Percentiles rank a stretch among this genome's conserved stretches.
Conservation (phyloP, 495 filamentous ascomycete genomes). For the Penicillium coprophilum region DNA sequence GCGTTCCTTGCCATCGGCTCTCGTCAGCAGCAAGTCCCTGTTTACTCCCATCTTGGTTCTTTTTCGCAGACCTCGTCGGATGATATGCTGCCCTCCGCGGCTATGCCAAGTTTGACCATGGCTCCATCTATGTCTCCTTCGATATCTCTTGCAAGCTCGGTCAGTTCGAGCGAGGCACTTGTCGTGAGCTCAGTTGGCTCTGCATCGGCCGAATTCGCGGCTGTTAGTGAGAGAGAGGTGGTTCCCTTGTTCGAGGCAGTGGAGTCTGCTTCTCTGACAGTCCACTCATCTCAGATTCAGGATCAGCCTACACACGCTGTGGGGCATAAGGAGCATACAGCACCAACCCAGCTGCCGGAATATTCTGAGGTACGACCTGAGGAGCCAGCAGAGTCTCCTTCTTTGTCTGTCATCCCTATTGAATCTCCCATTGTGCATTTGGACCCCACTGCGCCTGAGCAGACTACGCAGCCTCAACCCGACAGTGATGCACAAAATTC, state of each 20-base stretch:
- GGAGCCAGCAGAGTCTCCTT: background rate
- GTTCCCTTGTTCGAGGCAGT: background rate
- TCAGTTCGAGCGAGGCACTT: too few relatives aligned
- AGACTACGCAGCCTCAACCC: background rate
- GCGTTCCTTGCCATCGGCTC: conserved; percentile 49
- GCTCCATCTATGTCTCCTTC: conserved; percentile 7
- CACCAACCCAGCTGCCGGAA: background rate
- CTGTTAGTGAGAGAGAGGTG: background rate
- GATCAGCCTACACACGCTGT: background rate
- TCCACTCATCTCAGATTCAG: background rate
- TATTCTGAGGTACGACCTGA: background rate
- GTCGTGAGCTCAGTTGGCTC: background rate
- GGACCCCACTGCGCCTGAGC: too few relatives aligned
- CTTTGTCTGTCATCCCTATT: background rate
- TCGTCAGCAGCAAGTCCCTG: conserved; percentile 13
- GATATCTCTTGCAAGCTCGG: background rate
- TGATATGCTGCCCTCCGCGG: conserved; percentile 11
- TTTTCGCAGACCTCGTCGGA: conserved; percentile 19
- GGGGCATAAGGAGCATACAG: background rate
- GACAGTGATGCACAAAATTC: background rate
- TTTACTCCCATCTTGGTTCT: conserved; percentile 14
- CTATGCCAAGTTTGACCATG: conserved; percentile 9
- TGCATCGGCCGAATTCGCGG: background rate
- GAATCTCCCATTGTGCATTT: background rate
- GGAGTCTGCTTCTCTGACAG: background rate